phyloP scores from a whole-genome alignment of 2,329 filamentous ascomycete genomes.

The Sporothrix phasma region DNA sequence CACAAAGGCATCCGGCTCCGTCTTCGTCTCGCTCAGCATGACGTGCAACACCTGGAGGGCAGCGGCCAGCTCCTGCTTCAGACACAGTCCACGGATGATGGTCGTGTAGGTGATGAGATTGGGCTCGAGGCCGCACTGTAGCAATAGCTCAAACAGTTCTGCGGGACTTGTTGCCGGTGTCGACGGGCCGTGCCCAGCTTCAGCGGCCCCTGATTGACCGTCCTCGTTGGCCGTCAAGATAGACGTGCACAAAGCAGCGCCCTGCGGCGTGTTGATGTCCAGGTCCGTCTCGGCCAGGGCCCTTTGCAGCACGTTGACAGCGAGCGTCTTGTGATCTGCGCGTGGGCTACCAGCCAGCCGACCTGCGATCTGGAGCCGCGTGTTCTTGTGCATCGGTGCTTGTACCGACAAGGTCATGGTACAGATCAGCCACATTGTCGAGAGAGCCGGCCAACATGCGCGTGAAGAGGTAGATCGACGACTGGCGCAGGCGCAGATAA shows the following conservation, averaged over 20 bases:
- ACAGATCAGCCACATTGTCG: conserved; percentile 27
- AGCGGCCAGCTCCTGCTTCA: conserved; percentile 50
- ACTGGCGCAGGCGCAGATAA: conserved; percentile 29
- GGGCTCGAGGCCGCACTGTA: conserved; percentile 51
- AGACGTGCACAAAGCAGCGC: conserved; percentile 47
- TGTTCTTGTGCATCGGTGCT: conserved; percentile 32
- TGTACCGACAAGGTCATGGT: conserved; percentile 26
- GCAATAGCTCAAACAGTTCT: conserved; percentile 44
- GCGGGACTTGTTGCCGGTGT: conserved; percentile 33
- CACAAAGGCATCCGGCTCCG: conserved; percentile 55
- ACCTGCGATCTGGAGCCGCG: conserved; percentile 38
- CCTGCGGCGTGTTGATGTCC: conserved; percentile 37
- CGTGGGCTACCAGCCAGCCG: conserved; percentile 31
- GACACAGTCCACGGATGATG: conserved; percentile 60
- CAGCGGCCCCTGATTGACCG: conserved; percentile 8
- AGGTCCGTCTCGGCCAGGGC: conserved; percentile 27
- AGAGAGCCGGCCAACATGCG: not conserved
- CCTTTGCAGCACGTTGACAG: conserved; percentile 36
- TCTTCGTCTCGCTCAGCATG: conserved; percentile 43
- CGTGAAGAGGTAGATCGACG: conserved; percentile 24
- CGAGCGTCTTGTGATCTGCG: conserved; percentile 29
- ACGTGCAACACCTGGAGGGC: conserved; percentile 57
- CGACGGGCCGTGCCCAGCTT: not conserved
- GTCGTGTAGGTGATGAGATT: conserved; percentile 56
- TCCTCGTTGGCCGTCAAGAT: conserved; percentile 39